These are phyloP conservation scores for Orbilia brochopaga DNA, from an alignment of 2,329 filamentous ascomycete genomes.

Conservation along the genomic window DNA sequence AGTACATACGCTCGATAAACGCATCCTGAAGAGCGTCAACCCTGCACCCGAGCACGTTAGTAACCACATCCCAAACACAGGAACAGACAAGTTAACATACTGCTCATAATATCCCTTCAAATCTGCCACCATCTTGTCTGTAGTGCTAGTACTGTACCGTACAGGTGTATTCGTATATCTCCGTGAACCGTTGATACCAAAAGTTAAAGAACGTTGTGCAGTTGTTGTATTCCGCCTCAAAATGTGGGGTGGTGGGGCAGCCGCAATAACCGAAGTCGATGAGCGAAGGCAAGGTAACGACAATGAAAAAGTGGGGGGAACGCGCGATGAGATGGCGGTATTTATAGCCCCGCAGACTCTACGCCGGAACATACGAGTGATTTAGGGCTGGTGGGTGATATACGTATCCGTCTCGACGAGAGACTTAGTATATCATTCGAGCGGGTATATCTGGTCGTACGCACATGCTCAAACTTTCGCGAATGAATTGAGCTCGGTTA, in stretches of 20 bases:
- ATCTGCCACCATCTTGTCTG: constrained; percentile 41
- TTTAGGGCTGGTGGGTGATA: constrained; percentile 19
- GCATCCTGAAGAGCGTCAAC: constrained; percentile 56
- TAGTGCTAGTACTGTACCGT: constrained; percentile 12
- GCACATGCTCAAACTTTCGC: too few relatives aligned
- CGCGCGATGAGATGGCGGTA: neutral
- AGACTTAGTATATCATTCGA: too few relatives aligned
- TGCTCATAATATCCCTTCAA: constrained; percentile 37
- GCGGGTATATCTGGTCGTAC: too few relatives aligned
- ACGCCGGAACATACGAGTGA: constrained; percentile 39
- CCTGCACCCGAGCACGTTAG: constrained; percentile 34
- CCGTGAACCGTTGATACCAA: neutral
- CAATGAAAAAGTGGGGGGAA: neutral
- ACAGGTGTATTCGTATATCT: neutral
- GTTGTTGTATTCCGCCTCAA: neutral
- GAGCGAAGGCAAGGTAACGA: neutral
- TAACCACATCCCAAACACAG: neutral
- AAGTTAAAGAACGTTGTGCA: too few relatives aligned
- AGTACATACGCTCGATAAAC: constrained; percentile 55
- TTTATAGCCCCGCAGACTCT: constrained; percentile 28
- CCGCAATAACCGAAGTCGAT: constrained; percentile 6
- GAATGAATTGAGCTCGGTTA: constrained; percentile 35
- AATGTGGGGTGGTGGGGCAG: constrained; percentile 30
- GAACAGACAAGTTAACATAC: constrained; percentile 11
- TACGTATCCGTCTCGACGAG: too few relatives aligned